These are phyloP conservation scores for Vaccinium darrowii DNA, from an alignment of 148 eudicot genomes.

Conservation along the genomic window DNA sequence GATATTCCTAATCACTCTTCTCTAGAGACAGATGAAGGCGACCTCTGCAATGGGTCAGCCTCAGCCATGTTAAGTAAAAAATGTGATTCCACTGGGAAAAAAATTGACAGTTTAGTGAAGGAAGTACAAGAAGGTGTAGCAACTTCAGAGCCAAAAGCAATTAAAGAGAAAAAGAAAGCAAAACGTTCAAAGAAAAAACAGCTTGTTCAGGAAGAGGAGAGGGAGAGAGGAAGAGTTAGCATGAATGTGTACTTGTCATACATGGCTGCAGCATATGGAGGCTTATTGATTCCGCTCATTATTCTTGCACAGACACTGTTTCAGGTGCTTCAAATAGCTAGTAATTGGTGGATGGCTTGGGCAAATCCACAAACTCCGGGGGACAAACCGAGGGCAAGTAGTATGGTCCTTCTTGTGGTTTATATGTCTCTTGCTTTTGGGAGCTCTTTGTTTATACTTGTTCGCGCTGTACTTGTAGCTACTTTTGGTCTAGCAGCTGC, in stretches of 20 bases:
- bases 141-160: constrained; percentile 56
- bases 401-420: constrained; percentile 66
- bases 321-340: constrained; percentile 87
- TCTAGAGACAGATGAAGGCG: constrained; percentile 58
- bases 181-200: constrained; percentile 83
- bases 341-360: constrained; percentile 99
- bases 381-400: constrained; percentile 66
- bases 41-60: constrained; percentile 29
- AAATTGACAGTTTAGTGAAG: constrained; percentile 37
- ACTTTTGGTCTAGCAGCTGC: constrained; percentile 89
- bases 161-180: constrained; percentile 82
- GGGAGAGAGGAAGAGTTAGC: constrained; percentile 85
- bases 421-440: constrained; percentile 97
- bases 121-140: constrained; percentile 55
- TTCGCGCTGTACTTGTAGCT: constrained; percentile 81
- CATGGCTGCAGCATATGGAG: constrained; percentile 91
- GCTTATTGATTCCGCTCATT: constrained; percentile 74
- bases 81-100: constrained; percentile 36
- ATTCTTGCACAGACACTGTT: constrained; percentile 76
- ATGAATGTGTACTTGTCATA: constrained; percentile 84
- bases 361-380: constrained; percentile 86
- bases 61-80: constrained; percentile 31
- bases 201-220: constrained; percentile 91
- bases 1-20: constrained; percentile 60
- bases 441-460: constrained; percentile 85